Conservation (phyloP, 1,284 basidiomycete genomes). For the Rhodotorula mucilaginosa region DNA sequence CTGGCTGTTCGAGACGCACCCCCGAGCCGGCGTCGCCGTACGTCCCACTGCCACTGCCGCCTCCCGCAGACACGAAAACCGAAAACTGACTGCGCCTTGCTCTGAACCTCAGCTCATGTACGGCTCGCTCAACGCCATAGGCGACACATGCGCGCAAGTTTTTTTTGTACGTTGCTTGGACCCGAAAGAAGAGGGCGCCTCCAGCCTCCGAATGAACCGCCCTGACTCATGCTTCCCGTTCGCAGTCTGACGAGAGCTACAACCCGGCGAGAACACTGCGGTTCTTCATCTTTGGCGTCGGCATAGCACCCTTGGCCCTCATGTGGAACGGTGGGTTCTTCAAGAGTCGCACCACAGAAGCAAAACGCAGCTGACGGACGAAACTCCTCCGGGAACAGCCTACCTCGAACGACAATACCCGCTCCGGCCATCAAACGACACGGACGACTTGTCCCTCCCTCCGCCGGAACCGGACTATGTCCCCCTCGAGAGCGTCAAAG, state of each 20-base stretch:
- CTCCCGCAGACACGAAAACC: too few species aligned
- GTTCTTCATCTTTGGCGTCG: constrained; percentile 18
- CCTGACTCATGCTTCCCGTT: too few species aligned
- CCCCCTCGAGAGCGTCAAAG: constrained; percentile 12
- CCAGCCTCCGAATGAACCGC: not conserved
- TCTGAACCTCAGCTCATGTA: constrained; percentile 15
- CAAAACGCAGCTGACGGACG: too few species aligned
- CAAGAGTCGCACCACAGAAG: too few species aligned
- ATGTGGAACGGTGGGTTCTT: constrained; percentile 19
- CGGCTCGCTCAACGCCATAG: constrained; percentile 15
- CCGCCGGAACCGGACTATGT: not conserved
- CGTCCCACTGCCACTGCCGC: not conserved
- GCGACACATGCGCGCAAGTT: constrained; percentile 12
- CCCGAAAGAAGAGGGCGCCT: too few species aligned
- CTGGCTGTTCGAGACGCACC: constrained; percentile 7
- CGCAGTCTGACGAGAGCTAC: not conserved
- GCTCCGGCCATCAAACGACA: not conserved
- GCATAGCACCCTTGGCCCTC: constrained; percentile 15
- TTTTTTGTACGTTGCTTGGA: constrained; percentile 5
- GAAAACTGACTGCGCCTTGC: not conserved
- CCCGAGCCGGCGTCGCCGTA: constrained; percentile 1
- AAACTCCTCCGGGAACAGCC: not conserved
- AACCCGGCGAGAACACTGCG: constrained; percentile 14
- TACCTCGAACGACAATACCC: constrained; percentile 22
- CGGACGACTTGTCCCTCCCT: not conserved